A percentile compares a stretch with the other conserved stretches of the same genome.
These are phyloP conservation scores for Parietichytrium sp. DNA, from an alignment of 108 stramenopile species.

Conservation along the genomic window DNA sequence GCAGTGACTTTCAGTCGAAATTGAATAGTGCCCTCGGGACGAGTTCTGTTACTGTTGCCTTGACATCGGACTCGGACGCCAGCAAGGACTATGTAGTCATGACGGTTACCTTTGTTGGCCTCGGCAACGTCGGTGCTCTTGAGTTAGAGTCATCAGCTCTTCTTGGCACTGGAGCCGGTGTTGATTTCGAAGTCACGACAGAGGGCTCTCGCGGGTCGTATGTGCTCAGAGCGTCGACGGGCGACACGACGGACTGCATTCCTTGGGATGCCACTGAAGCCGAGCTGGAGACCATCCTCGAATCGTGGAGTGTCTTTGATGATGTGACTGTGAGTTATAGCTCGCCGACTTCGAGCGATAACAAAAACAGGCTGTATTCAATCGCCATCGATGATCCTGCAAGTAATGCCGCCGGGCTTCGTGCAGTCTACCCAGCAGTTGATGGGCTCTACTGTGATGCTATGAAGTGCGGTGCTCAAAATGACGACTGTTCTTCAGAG, in stretches of 20 bases:
- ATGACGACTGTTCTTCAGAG: background rate
- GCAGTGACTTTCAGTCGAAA: background rate
- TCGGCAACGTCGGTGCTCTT: background rate
- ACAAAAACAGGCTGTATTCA: background rate
- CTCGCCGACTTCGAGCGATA: background rate
- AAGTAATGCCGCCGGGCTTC: background rate
- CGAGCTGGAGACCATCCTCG: conserved; percentile 54
- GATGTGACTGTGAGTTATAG: background rate
- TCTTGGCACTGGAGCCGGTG: background rate
- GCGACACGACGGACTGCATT: conserved; percentile 60
- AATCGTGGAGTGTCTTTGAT: conserved; percentile 59
- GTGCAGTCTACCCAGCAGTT: background rate
- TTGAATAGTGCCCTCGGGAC: background rate
- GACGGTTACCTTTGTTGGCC: background rate
- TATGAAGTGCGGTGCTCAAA: background rate
- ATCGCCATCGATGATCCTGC: background rate
- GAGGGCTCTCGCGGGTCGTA: background rate
- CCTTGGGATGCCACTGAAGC: conserved; percentile 64
- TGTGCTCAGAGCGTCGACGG: background rate
- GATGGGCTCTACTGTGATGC: background rate
- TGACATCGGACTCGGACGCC: background rate
- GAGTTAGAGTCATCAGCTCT: background rate
- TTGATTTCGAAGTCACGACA: background rate
- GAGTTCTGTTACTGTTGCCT: background rate
- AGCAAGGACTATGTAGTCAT: too few species aligned